These are phyloP conservation scores for Stropharia rugosoannulata DNA, from an alignment of 768 basidiomycete genomes.

Conservation along the genomic window DNA sequence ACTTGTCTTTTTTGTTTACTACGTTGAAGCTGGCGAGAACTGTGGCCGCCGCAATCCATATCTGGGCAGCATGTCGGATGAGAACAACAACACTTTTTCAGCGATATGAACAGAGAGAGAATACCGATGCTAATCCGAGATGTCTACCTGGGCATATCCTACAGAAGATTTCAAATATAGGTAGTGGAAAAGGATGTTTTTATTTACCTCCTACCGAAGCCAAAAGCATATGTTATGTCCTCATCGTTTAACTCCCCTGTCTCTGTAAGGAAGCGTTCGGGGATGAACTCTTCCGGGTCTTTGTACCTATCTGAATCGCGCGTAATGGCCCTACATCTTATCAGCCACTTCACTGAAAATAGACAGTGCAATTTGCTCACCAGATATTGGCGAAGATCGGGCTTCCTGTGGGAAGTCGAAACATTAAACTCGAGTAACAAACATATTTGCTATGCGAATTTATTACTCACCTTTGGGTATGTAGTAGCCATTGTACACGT, in stretches of 20 bases:
- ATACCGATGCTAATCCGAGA: background rate
- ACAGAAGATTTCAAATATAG: background rate
- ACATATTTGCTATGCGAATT: background rate
- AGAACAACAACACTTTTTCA: background rate
- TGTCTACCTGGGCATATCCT: background rate
- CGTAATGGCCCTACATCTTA: constrained; percentile 19
- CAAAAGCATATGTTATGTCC: constrained; percentile 11
- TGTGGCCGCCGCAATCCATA: background rate
- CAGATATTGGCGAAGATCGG: constrained; percentile 18
- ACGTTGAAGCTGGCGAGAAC: background rate
- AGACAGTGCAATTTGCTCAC: background rate
- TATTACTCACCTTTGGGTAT: constrained; percentile 20
- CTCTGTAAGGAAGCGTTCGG: constrained; percentile 24
- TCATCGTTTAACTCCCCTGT: constrained; percentile 9
- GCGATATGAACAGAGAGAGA: background rate
- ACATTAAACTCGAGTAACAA: no score
- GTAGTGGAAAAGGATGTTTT: background rate
- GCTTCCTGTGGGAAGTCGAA: constrained; percentile 4
- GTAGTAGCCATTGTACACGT: constrained; percentile 27
- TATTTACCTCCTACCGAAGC: constrained; percentile 20
- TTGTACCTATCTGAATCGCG: constrained; percentile 23
- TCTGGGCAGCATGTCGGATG: background rate
- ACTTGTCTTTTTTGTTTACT: background rate
- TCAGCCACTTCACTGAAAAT: background rate
- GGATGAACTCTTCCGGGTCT: constrained; percentile 25